A percentile compares a stretch with the other conserved stretches of the same genome.
These are phyloP conservation scores for Claviceps sp. DNA, from an alignment of 2,329 filamentous ascomycete species.

Conservation along the genomic window DNA sequence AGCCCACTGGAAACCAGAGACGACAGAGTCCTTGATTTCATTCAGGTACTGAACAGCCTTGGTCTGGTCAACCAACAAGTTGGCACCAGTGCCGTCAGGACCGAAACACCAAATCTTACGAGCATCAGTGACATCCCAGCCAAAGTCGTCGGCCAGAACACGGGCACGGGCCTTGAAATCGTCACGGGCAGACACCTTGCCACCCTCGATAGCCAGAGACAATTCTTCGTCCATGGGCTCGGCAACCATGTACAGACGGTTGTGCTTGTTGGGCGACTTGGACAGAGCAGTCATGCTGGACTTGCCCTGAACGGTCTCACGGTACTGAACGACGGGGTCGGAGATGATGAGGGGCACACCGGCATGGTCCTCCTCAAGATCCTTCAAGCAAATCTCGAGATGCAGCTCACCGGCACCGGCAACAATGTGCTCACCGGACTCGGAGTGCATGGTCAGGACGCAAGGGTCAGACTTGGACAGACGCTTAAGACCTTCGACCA, in stretches of 20 bases:
- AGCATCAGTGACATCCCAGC: slow-evolving; percentile 98
- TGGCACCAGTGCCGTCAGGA: slow-evolving; percentile 93
- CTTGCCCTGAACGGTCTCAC: slow-evolving; percentile 76
- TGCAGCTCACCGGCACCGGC: slow-evolving; percentile 98
- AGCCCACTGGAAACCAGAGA: slow-evolving; percentile 99
- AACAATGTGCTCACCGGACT: slow-evolving; percentile 97
- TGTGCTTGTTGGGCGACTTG: slow-evolving; percentile 99
- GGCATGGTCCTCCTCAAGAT: slow-evolving; percentile 98
- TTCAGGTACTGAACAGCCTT: slow-evolving; percentile 99
- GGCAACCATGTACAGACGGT: slow-evolving; percentile 95
- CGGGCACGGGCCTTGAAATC: slow-evolving; percentile 98
- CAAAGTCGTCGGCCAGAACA: slow-evolving; percentile 89
- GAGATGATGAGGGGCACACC: slow-evolving; percentile 96
- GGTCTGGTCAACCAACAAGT: slow-evolving; percentile 98
- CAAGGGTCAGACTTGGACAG: slow-evolving; percentile 99
- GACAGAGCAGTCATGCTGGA: slow-evolving; percentile 95
- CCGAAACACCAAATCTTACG: slow-evolving; percentile 99
- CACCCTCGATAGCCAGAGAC: slow-evolving; percentile 73
- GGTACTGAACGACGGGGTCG: slow-evolving; percentile 96
- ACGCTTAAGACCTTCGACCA: slow-evolving; percentile 99
- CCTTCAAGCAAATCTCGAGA: slow-evolving; percentile 99
- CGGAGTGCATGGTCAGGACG: slow-evolving; percentile 77
- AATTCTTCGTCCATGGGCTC: slow-evolving; percentile 88
- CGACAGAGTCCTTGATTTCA: slow-evolving; percentile 99
- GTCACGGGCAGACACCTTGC: slow-evolving; percentile 89